Percentiles rank a stretch among this genome's conserved stretches.
phyloP scores from a whole-genome alignment of 1,284 basidiomycete genomes.

The Stygiomarasmius scandens region DNA sequence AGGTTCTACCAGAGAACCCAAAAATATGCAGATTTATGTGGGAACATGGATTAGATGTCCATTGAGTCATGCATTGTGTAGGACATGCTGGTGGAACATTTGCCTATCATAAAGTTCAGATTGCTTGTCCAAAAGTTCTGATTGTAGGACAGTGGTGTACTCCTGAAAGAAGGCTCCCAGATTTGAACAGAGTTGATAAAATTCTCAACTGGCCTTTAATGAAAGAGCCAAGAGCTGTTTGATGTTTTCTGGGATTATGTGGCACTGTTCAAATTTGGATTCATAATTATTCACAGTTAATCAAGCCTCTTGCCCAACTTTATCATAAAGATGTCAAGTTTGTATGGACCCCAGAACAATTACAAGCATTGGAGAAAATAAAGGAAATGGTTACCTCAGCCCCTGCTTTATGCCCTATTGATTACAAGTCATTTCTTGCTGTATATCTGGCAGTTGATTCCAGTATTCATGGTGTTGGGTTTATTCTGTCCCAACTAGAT shows the following conservation, averaged over 20 bases:
- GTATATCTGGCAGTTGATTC: slow-evolving; percentile 39
- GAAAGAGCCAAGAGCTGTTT: background rate
- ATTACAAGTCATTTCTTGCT: background rate
- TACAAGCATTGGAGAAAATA: background rate
- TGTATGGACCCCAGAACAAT: background rate
- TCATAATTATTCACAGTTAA: no score
- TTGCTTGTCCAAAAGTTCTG: background rate
- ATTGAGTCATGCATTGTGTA: slow-evolving; percentile 23
- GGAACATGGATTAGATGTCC: slow-evolving; percentile 24
- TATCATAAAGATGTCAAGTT: background rate
- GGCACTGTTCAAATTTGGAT: no score
- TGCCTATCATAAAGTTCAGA: background rate
- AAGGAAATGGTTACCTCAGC: background rate
- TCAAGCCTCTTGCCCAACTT: background rate
- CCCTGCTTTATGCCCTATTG: slow-evolving; percentile 3
- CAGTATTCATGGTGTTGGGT: slow-evolving; percentile 36
- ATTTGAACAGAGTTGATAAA: background rate
- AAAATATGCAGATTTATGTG: slow-evolving; percentile 25
- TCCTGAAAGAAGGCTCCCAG: background rate
- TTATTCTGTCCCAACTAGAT: slow-evolving; percentile 32
- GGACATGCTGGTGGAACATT: slow-evolving; percentile 27
- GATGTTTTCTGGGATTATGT: background rate
- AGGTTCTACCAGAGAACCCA: slow-evolving; percentile 17
- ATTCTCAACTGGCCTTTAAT: background rate
- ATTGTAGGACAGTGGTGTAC: background rate